phyloP scores from a whole-genome alignment of 192 early-diverging fungal genomes.

The Backusella tuberculispora region DNA sequence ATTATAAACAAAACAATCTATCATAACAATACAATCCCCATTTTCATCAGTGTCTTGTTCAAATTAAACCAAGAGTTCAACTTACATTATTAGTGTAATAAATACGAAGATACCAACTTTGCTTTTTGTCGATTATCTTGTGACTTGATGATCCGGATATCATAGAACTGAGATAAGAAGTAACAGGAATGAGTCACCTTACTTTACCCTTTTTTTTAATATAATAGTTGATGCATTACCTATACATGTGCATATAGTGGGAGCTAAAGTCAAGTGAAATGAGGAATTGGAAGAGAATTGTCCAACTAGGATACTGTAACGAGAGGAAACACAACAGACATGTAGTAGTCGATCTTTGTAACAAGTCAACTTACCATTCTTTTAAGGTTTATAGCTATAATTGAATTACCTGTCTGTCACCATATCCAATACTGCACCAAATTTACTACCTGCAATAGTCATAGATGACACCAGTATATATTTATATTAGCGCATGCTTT shows the following conservation, averaged over 20 bases:
- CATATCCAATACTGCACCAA: conserved; percentile 99
- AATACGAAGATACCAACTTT: conserved; percentile 78
- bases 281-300: conserved; percentile 88
- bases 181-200: not conserved
- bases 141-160: conserved; percentile 86
- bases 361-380: not conserved
- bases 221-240: conserved; percentile 46
- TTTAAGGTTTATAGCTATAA: no score
- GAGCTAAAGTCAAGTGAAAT: conserved; percentile 93
- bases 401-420: conserved; percentile 86
- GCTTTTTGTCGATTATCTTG: conserved; percentile 79
- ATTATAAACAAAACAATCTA: conserved; percentile 86
- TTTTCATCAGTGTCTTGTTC: not conserved
- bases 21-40: conserved; percentile 2
- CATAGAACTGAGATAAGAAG: conserved; percentile 61
- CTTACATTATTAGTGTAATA: conserved; percentile 92
- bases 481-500: not conserved
- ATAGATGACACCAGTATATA: not conserved
- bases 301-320: conserved; percentile 61
- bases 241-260: conserved; percentile 99
- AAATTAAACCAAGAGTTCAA: not conserved
- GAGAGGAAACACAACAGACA: conserved; percentile 90
- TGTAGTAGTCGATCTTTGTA: conserved; percentile 80
- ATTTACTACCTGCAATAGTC: conserved; percentile 67
- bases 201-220: not conserved